phyloP scores from a whole-genome alignment of 164 flowering plant genomes.

The Litsea cubeba region DNA sequence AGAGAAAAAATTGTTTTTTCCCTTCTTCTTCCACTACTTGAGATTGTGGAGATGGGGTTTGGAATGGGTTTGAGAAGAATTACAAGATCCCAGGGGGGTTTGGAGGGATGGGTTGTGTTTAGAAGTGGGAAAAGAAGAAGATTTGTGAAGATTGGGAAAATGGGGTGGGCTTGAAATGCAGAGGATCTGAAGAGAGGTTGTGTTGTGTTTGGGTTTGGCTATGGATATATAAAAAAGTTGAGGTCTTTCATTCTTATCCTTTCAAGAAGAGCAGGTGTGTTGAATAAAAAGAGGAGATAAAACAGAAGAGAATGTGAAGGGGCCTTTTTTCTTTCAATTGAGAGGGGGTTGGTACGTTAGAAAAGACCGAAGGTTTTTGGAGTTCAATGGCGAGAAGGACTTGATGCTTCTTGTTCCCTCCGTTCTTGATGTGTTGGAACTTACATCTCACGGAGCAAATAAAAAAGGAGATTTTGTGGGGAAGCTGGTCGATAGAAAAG shows the following conservation, averaged over 20 bases:
- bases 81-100: too few species aligned
- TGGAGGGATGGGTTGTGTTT: too few species aligned
- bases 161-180: not conserved
- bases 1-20: not conserved
- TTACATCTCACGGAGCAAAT: not conserved
- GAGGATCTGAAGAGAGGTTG: not conserved
- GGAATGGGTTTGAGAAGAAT: too few species aligned
- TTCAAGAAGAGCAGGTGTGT: too few species aligned
- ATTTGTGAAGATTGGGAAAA: not conserved
- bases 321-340: not conserved
- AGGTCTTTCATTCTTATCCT: too few species aligned
- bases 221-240: too few species aligned
- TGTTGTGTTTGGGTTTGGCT: not conserved
- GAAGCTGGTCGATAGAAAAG: not conserved
- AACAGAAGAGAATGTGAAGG: too few species aligned
- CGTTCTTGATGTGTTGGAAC: not conserved
- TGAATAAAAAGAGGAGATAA: too few species aligned
- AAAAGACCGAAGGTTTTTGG: not conserved
- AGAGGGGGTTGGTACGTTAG: not conserved
- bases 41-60: too few species aligned
- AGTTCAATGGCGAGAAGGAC: not conserved
- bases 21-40: too few species aligned
- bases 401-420: not conserved
- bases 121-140: too few species aligned
- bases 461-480: conserved; percentile 1